Evolutionary conservation across 305 asterid genomes (phyloP).

Genomic region (Fraxinus sp.): DNA sequence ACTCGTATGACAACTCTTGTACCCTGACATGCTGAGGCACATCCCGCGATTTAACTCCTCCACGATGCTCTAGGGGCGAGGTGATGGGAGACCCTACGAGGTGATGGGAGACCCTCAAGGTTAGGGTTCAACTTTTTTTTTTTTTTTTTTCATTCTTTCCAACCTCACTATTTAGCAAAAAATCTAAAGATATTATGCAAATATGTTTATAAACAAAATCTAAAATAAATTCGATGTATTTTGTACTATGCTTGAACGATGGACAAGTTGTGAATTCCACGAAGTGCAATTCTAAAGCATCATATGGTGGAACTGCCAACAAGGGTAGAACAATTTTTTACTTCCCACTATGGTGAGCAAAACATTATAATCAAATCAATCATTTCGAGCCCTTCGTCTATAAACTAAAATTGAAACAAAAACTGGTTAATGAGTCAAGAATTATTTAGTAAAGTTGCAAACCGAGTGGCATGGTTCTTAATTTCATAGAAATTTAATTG

Average conservation of each 20-base stretch:
- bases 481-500: background rate
- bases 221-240: no score
- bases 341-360: constrained; percentile 24
- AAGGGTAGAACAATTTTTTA: background rate
- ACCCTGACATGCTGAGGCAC: no score
- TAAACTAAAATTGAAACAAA: background rate
- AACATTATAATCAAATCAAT: constrained; percentile 27
- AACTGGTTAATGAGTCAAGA: background rate
- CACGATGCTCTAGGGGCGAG: no score
- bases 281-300: background rate
- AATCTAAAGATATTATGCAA: background rate
- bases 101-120: no score
- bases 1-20: no score
- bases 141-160: no score
- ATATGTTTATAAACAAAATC: no score
- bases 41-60: no score
- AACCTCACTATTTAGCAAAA: background rate
- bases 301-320: background rate
- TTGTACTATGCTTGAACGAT: background rate
- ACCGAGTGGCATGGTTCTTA: background rate
- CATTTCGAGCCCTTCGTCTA: constrained; percentile 14
- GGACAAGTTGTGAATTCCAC: background rate
- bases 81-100: no score
- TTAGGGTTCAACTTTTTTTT: no score
- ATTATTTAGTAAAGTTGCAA: background rate